Conservation (phyloP, 202 grass and related monocot genomes). For the Zoysia matrella region DNA sequence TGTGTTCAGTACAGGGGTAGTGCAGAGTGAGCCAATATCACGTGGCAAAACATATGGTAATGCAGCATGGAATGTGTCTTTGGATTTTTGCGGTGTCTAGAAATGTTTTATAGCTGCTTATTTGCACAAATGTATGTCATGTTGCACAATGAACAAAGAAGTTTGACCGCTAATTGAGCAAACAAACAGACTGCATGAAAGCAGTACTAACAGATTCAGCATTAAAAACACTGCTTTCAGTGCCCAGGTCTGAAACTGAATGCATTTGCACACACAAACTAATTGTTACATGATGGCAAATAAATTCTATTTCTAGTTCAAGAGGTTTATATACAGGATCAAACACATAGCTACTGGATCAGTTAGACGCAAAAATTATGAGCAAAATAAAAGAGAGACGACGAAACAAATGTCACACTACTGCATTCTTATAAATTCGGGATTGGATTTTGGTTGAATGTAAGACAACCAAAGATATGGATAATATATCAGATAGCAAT, state of each 20-base stretch:
- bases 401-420: background rate
- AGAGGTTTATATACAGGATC: background rate
- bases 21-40: background rate
- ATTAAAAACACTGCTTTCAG: background rate
- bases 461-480: background rate
- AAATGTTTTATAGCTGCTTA: background rate
- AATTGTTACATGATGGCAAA: background rate
- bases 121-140: background rate
- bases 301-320: background rate
- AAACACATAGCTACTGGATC: background rate
- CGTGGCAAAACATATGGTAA: background rate
- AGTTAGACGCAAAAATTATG: background rate
- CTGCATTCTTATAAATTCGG: background rate
- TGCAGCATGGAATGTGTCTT: background rate
- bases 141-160: background rate
- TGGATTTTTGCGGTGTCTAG: background rate
- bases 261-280: background rate
- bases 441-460: background rate
- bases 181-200: background rate
- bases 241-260: background rate
- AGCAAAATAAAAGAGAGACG: background rate
- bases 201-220: background rate
- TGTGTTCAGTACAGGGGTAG: constrained; percentile 20
- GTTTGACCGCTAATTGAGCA: background rate
- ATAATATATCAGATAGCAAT: background rate